These are phyloP conservation scores for Violaceomyces palustris DNA, from an alignment of 1,284 basidiomycete species.

Conservation along the genomic window DNA sequence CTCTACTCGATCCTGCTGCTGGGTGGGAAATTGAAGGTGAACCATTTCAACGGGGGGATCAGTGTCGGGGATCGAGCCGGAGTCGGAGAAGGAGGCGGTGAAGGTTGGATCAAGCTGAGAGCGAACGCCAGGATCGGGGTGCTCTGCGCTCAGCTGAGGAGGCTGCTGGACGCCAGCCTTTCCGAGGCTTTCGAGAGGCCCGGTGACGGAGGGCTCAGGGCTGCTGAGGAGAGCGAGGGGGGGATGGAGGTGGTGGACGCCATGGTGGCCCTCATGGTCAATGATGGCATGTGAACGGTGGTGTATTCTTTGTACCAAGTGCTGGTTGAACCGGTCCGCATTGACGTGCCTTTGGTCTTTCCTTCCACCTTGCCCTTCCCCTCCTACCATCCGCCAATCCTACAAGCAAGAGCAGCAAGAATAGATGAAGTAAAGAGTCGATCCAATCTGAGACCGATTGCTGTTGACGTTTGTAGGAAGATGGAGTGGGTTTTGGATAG, in stretches of 20 bases:
- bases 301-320: too few species aligned
- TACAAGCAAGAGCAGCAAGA: too few species aligned
- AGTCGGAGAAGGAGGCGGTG: constrained; percentile 7
- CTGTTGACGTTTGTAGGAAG: too few species aligned
- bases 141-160: constrained; percentile 77
- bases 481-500: too few species aligned
- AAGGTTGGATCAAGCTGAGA: constrained; percentile 63
- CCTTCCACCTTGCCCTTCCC: too few species aligned
- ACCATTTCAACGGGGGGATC: constrained; percentile 66
- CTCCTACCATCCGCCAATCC: too few species aligned
- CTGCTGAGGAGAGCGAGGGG: constrained; percentile 57
- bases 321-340: too few species aligned
- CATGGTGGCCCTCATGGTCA: constrained; percentile 66
- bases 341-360: too few species aligned
- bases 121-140: constrained; percentile 85
- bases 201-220: too few species aligned
- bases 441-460: too few species aligned
- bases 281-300: constrained; percentile 56
- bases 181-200: constrained; percentile 20
- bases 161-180: constrained; percentile 13
- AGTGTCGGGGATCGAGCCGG: constrained; percentile 52
- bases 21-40: constrained; percentile 71
- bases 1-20: constrained; percentile 78
- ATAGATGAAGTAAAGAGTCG: too few species aligned
- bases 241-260: constrained; percentile 64